Conservation (phyloP, 805 yeast species). For the Candida cerambycidarum region DNA sequence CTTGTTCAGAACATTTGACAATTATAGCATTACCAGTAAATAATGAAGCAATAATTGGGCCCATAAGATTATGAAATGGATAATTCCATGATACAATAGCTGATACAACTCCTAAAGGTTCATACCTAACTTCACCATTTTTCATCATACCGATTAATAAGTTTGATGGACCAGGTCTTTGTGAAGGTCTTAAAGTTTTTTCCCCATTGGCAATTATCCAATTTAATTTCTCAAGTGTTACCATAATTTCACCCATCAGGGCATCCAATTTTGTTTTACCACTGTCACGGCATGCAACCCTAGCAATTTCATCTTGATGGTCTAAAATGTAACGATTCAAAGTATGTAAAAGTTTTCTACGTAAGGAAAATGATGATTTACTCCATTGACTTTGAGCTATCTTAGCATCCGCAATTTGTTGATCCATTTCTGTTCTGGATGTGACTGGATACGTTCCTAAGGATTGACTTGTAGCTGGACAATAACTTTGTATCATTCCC, state of each 20-base stretch:
- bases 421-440: conserved; percentile 69
- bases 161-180: conserved; percentile 85
- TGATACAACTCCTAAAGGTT: conserved; percentile 85
- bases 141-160: conserved; percentile 79
- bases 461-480: conserved; percentile 95
- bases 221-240: conserved; percentile 85
- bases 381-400: conserved; percentile 55
- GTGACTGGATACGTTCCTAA: conserved; percentile 71
- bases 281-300: conserved; percentile 93
- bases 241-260: conserved; percentile 93
- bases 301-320: conserved; percentile 83
- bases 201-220: conserved; percentile 91
- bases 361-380: conserved; percentile 56
- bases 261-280: conserved; percentile 97
- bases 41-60: conserved; percentile 85
- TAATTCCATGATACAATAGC: conserved; percentile 97
- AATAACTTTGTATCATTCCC: conserved; percentile 71
- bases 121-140: conserved; percentile 90
- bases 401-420: conserved; percentile 51
- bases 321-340: conserved; percentile 68
- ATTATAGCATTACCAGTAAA: conserved; percentile 91
- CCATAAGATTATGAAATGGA: conserved; percentile 91
- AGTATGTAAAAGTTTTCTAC: conserved; percentile 71
- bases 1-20: conserved; percentile 93
- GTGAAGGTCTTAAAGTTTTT: conserved; percentile 62